phyloP scores from a whole-genome alignment of 2,329 filamentous ascomycete genomes.

The Coniella lustricola region DNA sequence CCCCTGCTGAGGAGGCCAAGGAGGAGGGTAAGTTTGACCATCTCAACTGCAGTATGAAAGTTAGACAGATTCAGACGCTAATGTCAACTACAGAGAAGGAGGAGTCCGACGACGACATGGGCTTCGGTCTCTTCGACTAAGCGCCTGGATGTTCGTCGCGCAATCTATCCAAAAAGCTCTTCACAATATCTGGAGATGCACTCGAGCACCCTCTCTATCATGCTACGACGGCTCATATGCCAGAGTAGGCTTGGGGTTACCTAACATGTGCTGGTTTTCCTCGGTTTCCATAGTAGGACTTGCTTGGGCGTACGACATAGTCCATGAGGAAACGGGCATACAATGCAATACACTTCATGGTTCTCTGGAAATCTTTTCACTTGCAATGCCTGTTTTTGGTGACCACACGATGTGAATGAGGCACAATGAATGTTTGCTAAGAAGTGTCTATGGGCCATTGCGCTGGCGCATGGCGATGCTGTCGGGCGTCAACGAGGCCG shows the following conservation, averaged over 20 bases:
- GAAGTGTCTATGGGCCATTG: no score
- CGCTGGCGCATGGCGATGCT: no score
- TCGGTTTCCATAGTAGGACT: conserved; percentile 4
- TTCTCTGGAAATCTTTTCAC: background rate
- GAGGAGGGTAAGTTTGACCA: conserved; percentile 65
- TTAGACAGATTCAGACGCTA: no score
- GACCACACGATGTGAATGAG: no score
- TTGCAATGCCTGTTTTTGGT: background rate
- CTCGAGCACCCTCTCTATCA: conserved; percentile 10
- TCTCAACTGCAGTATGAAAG: no score
- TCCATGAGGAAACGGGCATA: conserved; percentile 4
- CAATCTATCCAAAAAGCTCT: conserved; percentile 1
- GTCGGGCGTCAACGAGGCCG: no score
- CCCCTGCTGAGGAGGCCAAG: conserved; percentile 58
- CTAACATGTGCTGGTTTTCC: conserved; percentile 6
- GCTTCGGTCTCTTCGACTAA: conserved; percentile 73
- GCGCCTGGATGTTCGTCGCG: conserved; percentile 22
- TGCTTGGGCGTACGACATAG: conserved; percentile 9
- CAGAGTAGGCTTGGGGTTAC: conserved; percentile 20
- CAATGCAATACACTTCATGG: conserved; percentile 7
- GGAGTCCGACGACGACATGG: conserved; percentile 71
- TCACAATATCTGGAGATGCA: conserved; percentile 8
- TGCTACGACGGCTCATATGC: conserved; percentile 23
- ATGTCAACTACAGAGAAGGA: conserved; percentile 46
- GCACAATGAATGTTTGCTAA: no score